Conservation (phyloP, 257 asterid species). For the Fraxinus anomala region DNA sequence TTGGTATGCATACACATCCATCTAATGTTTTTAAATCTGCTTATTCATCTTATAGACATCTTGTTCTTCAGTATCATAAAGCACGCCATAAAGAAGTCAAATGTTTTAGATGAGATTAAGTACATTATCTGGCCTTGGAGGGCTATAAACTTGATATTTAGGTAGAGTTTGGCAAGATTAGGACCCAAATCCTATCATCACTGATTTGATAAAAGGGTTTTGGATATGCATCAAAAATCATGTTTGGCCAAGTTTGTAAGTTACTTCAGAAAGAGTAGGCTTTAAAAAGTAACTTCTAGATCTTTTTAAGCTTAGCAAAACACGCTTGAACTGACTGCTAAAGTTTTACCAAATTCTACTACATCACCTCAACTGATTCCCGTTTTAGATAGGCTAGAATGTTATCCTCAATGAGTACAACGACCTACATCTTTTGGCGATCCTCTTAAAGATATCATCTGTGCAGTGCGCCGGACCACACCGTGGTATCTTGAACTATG, state of each 20-base stretch:
- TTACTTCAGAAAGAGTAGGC: too few species aligned
- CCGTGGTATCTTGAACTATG: not conserved
- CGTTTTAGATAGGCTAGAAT: not conserved
- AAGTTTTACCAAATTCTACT: not conserved
- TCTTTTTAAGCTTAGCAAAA: not conserved
- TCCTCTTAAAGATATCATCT: not conserved
- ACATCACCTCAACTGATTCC: not conserved
- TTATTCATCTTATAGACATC: not conserved
- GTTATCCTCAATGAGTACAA: not conserved
- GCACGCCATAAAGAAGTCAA: not conserved
- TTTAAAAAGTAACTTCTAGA: not conserved
- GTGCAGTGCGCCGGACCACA: not conserved
- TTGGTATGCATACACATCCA: not conserved
- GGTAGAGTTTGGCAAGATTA: not conserved
- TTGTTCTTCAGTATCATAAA: not conserved
- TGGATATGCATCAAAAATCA: not conserved
- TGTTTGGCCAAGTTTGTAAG: not conserved
- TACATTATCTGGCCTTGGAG: not conserved
- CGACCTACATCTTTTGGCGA: not conserved
- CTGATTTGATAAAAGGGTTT: not conserved
- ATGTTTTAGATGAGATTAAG: not conserved
- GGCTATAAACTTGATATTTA: not conserved
- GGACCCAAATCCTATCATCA: not conserved
- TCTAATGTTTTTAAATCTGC: not conserved
- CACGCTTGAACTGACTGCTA: not conserved